Base-by-base conservation (phyloP, 345 rosid genomes). In the Lepidium aucheri region DNA sequence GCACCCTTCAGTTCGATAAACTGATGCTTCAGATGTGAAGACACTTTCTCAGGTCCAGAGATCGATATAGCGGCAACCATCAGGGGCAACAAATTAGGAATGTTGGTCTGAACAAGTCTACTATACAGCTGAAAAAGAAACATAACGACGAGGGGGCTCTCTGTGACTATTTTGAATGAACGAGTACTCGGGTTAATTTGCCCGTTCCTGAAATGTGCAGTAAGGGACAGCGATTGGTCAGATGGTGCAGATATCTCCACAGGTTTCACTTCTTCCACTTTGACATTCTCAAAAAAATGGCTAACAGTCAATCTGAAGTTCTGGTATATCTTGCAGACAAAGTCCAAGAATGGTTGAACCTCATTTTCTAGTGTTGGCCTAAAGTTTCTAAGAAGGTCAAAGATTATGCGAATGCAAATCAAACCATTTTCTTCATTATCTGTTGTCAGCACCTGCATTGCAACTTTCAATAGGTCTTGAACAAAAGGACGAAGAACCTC, bases 81-180 rank as follows among this genome's bases (percentile, higher is more conserved):
- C 75, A 89, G 66, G 63, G 97, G 99, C 80, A 95, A 68, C 79
- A 95, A 79, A 56, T 76, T 80, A 54, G 99, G 97, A 68, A 95
- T 91, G 69, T 95, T 95, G 38, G 84, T 87, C 76, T 91, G 96
- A 57, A 95, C 95, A 79, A 89, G 95, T 58, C 95, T 86, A 55
- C 89, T 70, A 63, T 86, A 91, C 69, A 95, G 78, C 77, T 91
- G 99, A 79, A 95, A 91, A 55, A 89, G 79, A 77, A 95, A 95
- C 97, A 95, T 91, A 59, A 91, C 99, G 32, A 95, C 96, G 39
- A 91, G 95, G 20, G 99, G 99, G 83, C 93, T 87, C 88, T 95
- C 99, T 0, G 94, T 84, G 60, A 95, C 88, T 75, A 91, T 89
- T 83, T 87, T 95, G 76, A 95, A 95, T 12, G 99, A 95, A 22